Base-by-base conservation (phyloP, 2,329 filamentous ascomycete genomes). In the Ophiobolus disseminans region DNA sequence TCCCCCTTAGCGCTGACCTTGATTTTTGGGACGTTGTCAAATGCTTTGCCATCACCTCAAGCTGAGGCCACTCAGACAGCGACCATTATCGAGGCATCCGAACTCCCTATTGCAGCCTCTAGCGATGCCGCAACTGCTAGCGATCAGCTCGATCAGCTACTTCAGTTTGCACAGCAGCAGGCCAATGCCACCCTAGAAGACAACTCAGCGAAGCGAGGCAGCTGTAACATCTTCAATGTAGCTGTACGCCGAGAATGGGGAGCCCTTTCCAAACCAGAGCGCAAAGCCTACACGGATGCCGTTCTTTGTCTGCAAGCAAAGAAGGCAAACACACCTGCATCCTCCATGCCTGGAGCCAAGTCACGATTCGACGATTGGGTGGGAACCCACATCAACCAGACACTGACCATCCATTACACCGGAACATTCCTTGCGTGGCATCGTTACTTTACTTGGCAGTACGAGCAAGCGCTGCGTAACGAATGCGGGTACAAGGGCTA, bases 401-500 rank as follows among this genome's bases (percentile, higher is more conserved):
- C 71, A 2, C 7, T 62, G 10, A 58, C 45, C 1, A 73, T 73
- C 17, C 71, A 73, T 36, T 69, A 66, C 35, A 72, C 69, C 5
- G 70, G 69, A 37, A 59, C 58, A 9, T 62, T 60, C 41, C 46
- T 62, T 5, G 53, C 50, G 20, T 76, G 75, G 74, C 75, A 78
- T 50, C 64, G 75, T 11, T 72, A 76, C 60, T 75, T 72, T 48
- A 63, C 63, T 3, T 70, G 75, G 61, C 54, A 66, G 4, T 77
- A 74, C 53, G 75, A 78, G 50, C 58, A 72, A 34, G 73, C 74
- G 0, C 66, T 78, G 1, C 70, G 60, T 14, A 63, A 72, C 3
- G 75, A 77, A 41, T 78, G 76, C 44, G 74, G 73, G 35, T 78
- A 75, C 57, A 66, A 58, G 3, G 74, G 72, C 40, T 65, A 68